phyloP scores from a whole-genome alignment of 2,329 filamentous ascomycete genomes.

The Eurotiales sp. region DNA sequence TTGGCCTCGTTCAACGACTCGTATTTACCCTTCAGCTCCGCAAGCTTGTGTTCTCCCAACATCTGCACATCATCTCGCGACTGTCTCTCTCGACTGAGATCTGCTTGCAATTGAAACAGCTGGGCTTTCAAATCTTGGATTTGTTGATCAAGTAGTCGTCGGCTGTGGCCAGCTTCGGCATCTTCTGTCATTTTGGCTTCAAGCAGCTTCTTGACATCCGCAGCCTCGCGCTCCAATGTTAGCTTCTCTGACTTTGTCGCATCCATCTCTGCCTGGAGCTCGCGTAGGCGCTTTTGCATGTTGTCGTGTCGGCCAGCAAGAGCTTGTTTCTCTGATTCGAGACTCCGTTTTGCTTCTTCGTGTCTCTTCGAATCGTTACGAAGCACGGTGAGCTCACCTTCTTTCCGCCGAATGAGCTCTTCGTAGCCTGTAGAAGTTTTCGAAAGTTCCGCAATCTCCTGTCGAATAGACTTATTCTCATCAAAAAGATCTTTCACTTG shows the following conservation, averaged over 20 bases:
- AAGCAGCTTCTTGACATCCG: constrained; percentile 80
- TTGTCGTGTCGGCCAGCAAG: constrained; percentile 75
- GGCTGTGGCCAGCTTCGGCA: constrained; percentile 74
- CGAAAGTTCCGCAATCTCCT: constrained; percentile 81
- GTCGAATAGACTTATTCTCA: constrained; percentile 78
- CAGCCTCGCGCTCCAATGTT: constrained; percentile 82
- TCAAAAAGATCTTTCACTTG: constrained; percentile 72
- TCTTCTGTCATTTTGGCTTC: constrained; percentile 89
- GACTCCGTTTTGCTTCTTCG: constrained; percentile 71
- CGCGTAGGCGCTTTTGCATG: constrained; percentile 69
- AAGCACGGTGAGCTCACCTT: constrained; percentile 83
- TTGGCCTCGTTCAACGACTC: constrained; percentile 87
- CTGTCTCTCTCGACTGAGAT: constrained; percentile 85
- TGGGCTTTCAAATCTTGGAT: constrained; percentile 83
- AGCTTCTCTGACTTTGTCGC: constrained; percentile 79
- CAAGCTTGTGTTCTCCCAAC: constrained; percentile 82
- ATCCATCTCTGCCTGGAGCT: constrained; percentile 82
- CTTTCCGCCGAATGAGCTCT: constrained; percentile 86
- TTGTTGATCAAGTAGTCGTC: constrained; percentile 79
- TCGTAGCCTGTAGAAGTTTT: constrained; percentile 93
- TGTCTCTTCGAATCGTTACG: constrained; percentile 80
- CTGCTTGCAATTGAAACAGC: constrained; percentile 78
- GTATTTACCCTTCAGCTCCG: constrained; percentile 77
- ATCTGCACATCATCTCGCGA: constrained; percentile 91
- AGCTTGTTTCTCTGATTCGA: constrained; percentile 73